Base-by-base conservation (phyloP, 2,329 filamentous ascomycete genomes). In the Exophiala viscosa region DNA sequence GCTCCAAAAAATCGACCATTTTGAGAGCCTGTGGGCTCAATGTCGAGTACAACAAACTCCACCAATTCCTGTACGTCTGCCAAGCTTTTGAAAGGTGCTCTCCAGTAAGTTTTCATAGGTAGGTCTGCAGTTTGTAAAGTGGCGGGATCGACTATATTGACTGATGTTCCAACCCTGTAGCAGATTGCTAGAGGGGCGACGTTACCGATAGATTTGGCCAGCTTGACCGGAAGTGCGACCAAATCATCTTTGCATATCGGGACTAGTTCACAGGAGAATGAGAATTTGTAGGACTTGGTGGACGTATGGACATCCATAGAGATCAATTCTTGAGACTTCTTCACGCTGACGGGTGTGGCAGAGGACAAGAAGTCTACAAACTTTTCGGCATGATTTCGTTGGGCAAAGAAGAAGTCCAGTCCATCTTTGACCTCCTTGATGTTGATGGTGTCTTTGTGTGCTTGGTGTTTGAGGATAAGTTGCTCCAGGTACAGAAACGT, bases 171-270 rank as follows among this genome's bases (percentile, higher is more conserved):
- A 50, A 99, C 85, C 61, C 88, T 83, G 70, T 91, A 83, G 76
- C 93, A 97, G 34, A 99, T 77, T 1, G 86, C 83, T 34, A 99
- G 76, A 2, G 93, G 93, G 1, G 84, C 81, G 64, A 97, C 95
- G 70, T 96, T 96, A 58, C 93, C 91, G 46, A 87, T 77, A 50
- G 86, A 83, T 69, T 90, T 93, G 11, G 93, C 93, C 54, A 97
- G 76, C 62, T 90, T 90, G 58, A 96, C 84, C 1, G 93, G 93
- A 33, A 99, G 76, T 1, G 89, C 91, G n/a, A 99, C 89, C 23
- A 99, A 77, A 67, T 99, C 93, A 64, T 99, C 93, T 71, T 96
- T 96, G 78, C 93, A 97, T 45, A 99, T 90, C 1, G 93, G 93
- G 20, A 97, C 86, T 44, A 99, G 72, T 67, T 96, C 89, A 48